Base-by-base conservation (phyloP, 176 grass and related monocot species). In the Eleusine coracana region DNA sequence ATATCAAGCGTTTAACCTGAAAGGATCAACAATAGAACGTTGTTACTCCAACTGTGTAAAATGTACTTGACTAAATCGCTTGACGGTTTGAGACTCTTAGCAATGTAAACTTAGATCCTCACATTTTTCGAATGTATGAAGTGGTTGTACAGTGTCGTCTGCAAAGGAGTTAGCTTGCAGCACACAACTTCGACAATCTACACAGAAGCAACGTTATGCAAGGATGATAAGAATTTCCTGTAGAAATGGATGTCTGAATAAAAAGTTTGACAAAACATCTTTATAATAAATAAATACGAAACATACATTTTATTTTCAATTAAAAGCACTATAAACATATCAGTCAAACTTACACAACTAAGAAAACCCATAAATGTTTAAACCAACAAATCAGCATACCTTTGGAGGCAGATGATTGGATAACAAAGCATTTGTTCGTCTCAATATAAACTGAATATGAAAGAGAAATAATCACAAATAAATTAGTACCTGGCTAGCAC, bases 101-200 rank as follows among this genome's bases (percentile, higher is more conserved):
- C 31, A 62, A 82, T 84, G 36, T 38, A 88, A 62, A 62, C 65
- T 31, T 68, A 77, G 15, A 49, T 46, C 39, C 92, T 95, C 73
- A 98, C 95, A 83, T 98, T 95, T 87, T 98, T 98, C n/a, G 96
- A 98, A 80, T 98, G 88, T 80, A 95, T 88, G 78, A 98, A 98
- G 85, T 98, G 92, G 61, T 91, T 98, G 86, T 95, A 98, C 76
- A 98, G 85, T 71, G 88, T 82, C 17, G 78, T 88, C 68, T 98
- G 92, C 70, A 98, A 87, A 85, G 89, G 80, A 87, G 84, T 98
- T 69, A 98, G 66, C 89, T 94, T 95, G 88, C 96, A 98, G 77
- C 92, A 95, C 21, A 98, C 96, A 68, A 98, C 96, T 93, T 98
- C 90, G 82, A 95, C 84, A 59, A 98, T 98, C 96, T 98, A 82